phyloP scores from a whole-genome alignment of 2,329 filamentous ascomycete genomes.

The Calonectria pteridis region DNA sequence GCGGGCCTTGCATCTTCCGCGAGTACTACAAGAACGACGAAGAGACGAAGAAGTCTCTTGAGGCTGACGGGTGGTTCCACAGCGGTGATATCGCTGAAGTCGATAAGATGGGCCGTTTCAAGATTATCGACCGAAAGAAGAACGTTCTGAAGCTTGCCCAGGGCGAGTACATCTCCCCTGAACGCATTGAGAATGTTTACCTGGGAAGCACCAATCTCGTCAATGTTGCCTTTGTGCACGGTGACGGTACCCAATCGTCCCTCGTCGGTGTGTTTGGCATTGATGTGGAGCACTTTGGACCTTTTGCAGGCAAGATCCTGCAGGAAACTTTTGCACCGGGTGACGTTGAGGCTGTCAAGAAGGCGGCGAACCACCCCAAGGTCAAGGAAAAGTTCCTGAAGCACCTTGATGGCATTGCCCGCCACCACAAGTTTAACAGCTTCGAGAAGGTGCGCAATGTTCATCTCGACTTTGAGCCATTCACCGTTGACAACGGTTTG shows the following conservation, averaged over 20 bases:
- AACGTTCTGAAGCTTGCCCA: constrained; percentile 99
- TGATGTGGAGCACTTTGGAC: constrained; percentile 85
- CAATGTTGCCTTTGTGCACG: constrained; percentile 88
- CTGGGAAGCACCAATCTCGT: constrained; percentile 84
- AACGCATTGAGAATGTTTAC: constrained; percentile 96
- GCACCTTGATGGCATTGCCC: constrained; percentile 82
- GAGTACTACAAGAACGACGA: constrained; percentile 93
- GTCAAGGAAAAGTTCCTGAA: constrained; percentile 82
- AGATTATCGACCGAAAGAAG: constrained; percentile 97
- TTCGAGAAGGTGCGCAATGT: constrained; percentile 86
- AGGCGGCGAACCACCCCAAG: constrained; percentile 75
- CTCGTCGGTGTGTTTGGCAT: constrained; percentile 91
- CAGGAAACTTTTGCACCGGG: constrained; percentile 72
- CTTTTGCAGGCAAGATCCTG: constrained; percentile 82
- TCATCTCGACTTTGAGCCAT: constrained; percentile 86
- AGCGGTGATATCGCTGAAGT: constrained; percentile 92
- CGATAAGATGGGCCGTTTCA: constrained; percentile 87
- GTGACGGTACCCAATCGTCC: constrained; percentile 83
- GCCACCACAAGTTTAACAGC: constrained; percentile 89
- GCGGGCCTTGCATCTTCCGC: constrained; percentile 83
- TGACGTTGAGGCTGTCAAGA: constrained; percentile 76
- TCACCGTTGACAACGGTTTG: constrained; percentile 92
- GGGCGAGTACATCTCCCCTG: constrained; percentile 97
- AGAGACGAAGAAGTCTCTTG: constrained; percentile 86
- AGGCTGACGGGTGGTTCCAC: constrained; percentile 95